Conservation (phyloP, 129 eudicot genomes). For the Rutidosis leptorrhynchoides region DNA sequence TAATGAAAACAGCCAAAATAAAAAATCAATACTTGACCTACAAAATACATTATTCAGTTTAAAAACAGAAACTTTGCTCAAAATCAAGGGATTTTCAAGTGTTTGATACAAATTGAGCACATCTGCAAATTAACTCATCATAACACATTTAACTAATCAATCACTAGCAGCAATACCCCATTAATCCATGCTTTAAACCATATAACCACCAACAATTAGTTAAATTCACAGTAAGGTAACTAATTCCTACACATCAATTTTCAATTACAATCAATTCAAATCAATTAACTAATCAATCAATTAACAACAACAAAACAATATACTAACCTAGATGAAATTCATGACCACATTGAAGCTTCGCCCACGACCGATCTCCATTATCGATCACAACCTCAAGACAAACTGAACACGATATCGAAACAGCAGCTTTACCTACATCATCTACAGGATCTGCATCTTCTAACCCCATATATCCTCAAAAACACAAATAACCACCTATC, state of each 20-base stretch:
- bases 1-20: slow-evolving; percentile 13
- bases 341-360: slow-evolving; percentile 93
- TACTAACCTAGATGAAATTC: slow-evolving; percentile 75
- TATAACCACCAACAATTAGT: background rate
- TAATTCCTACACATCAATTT: slow-evolving; percentile 1
- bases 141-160: too few relatives aligned
- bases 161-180: background rate
- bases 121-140: background rate
- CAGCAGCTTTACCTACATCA: slow-evolving; percentile 40
- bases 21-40: slow-evolving; percentile 4
- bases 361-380: slow-evolving; percentile 74
- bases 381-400: slow-evolving; percentile 75
- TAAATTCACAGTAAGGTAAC: slow-evolving; percentile 10
- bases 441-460: slow-evolving; percentile 60
- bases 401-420: slow-evolving; percentile 70
- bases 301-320: slow-evolving; percentile 4
- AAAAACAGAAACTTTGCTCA: too few relatives aligned
- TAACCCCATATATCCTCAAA: slow-evolving; percentile 53
- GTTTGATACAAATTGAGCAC: background rate
- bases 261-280: slow-evolving; percentile 11
- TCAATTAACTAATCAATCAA: background rate
- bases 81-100: background rate
- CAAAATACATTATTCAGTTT: too few relatives aligned
- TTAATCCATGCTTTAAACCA: background rate
- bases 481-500: slow-evolving; percentile 17